Conservation (phyloP, 2,329 filamentous ascomycete species). For the Phoma sp. region DNA sequence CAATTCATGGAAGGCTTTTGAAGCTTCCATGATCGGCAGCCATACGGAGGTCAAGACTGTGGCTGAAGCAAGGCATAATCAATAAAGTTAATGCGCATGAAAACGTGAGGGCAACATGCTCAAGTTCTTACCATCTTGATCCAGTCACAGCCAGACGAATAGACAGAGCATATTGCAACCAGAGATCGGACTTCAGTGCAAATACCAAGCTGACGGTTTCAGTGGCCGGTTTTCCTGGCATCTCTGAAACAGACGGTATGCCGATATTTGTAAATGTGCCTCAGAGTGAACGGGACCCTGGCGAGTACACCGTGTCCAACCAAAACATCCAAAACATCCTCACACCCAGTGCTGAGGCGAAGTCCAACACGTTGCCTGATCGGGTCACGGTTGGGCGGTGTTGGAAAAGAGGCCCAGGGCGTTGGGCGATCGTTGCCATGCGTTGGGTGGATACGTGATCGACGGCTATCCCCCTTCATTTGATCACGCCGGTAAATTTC, state of each 20-base stretch:
- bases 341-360: neutral
- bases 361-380: neutral
- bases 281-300: neutral
- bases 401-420: conserved; percentile 1
- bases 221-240: neutral
- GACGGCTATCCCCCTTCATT: conserved; percentile 12
- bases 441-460: conserved; percentile 15
- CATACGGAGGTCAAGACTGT: neutral
- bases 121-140: neutral
- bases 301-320: neutral
- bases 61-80: neutral
- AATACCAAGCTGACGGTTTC: neutral
- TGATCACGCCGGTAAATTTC: neutral
- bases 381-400: neutral
- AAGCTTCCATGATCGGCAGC: neutral
- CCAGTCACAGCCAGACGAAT: neutral
- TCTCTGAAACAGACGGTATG: neutral
- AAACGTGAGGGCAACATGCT: neutral
- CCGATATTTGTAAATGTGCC: neutral
- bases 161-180: neutral
- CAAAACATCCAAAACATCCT: neutral
- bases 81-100: neutral
- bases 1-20: neutral
- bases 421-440: conserved; percentile 7
- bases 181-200: neutral